Evolutionary conservation across 257 asterid genomes (phyloP), one percentile per base, ranked within the genome.

Genomic region (Scutellaria baicalensis): DNA sequence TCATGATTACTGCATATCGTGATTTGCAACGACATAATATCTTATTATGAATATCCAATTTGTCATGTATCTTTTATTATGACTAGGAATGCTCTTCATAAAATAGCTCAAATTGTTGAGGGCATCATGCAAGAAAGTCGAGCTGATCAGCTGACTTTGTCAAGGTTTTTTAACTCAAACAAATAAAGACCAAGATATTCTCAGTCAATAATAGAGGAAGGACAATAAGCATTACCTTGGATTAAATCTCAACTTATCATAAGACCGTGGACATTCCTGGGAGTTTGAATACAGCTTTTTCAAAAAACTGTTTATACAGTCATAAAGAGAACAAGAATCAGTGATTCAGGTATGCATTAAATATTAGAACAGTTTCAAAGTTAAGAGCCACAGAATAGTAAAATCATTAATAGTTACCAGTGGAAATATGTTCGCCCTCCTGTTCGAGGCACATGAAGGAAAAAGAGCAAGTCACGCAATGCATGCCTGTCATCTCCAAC

Each of bases 371-470:
- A 49, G 13, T 40, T 66, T 36, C 17, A 66, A 8, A 13, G 45
- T 43, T 20, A 9, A 14, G 27, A 2, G 39, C 33, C 42, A 77
- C 9, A 59, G 63, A 68, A 35, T 63, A 67, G 23, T 54, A 63
- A 49, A 51, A 36, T 52, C 56, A 4, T 58, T 14, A 16, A 59
- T 35, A 33, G 38, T 79, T 84, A 91, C 99, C 99, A 94, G 71
- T 91, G 90, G 65, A 84, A 89, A 77, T 94, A 94, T 23, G 99
- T 88, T 6, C 99, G 72, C 33, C 99, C 99, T 43, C 99, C 99
- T 27, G 99, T 94, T 81, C 99, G 92, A 59, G 99, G 99, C 36
- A 94, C 68, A 59, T 94, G 99, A 73, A 94, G 97, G 83, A 94
- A 94, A 84, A 91, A 92, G 68, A 94, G 96, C 88, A 91, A 75